Conservation (phyloP, 805 yeast species). For the Myxozyma nipponensis region DNA sequence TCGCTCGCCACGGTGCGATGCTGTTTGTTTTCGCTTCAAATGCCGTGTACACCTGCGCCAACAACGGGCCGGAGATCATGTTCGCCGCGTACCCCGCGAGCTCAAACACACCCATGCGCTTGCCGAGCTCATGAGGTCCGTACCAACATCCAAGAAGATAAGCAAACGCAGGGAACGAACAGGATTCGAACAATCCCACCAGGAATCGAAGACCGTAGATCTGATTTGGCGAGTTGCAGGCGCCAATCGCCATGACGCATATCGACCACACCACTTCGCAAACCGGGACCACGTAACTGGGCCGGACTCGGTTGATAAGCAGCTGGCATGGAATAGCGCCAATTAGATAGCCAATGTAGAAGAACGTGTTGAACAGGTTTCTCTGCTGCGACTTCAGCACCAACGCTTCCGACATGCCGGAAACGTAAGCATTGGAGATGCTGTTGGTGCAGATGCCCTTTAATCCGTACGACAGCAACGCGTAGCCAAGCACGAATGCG, state of each 20-base stretch:
- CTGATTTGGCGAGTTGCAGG: constrained; percentile 29
- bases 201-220: constrained; percentile 34
- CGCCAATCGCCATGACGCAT: constrained; percentile 29
- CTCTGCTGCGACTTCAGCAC: constrained; percentile 11
- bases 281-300: constrained; percentile 32
- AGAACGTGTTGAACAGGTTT: constrained; percentile 17
- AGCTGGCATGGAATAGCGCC: constrained; percentile 38
- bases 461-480: constrained; percentile 40
- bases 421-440: constrained; percentile 60
- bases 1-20: constrained; percentile 3
- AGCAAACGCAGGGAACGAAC: constrained; percentile 45
- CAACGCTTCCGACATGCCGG: constrained; percentile 56
- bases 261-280: constrained; percentile 33
- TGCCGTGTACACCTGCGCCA: constrained; percentile 43
- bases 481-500: constrained; percentile 33
- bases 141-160: constrained; percentile 50
- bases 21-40: constrained; percentile 36
- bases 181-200: constrained; percentile 14
- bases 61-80: constrained; percentile 49
- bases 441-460: constrained; percentile 60
- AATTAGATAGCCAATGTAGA: constrained; percentile 34
- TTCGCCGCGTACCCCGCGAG: constrained; percentile 40
- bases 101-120: constrained; percentile 39
- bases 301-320: constrained; percentile 33
- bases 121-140: constrained; percentile 49